These are phyloP conservation scores for Rhodotorula taiwanensis DNA, from an alignment of 768 basidiomycete species.

Conservation along the genomic window DNA sequence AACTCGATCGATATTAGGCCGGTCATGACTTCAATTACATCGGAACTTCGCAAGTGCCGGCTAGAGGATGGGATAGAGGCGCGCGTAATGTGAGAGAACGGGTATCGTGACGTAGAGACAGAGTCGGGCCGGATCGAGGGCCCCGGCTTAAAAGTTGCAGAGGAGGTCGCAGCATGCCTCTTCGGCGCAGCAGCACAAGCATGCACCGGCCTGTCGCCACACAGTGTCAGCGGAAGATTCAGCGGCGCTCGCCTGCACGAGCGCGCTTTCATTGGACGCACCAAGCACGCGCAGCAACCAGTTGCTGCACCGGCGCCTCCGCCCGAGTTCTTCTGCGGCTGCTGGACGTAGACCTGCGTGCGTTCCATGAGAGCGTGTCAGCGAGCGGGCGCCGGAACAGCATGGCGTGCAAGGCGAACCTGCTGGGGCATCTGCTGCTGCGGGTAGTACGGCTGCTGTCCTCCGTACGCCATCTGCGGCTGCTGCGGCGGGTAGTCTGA, in stretches of 20 bases:
- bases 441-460: slow-evolving; percentile 11
- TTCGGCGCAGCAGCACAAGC: slow-evolving; percentile 28
- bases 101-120: too few relatives aligned
- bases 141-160: slow-evolving; percentile 5
- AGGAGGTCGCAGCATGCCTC: slow-evolving; percentile 25
- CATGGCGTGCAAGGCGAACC: not conserved
- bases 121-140: too few relatives aligned
- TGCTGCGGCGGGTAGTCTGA: slow-evolving; percentile 8
- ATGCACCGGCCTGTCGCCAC: slow-evolving; percentile 7
- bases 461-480: slow-evolving; percentile 19
- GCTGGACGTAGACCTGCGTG: slow-evolving; percentile 31
- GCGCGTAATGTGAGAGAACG: too few relatives aligned
- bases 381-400: not conserved
- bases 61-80: too few relatives aligned
- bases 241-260: too few relatives aligned
- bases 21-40: too few relatives aligned
- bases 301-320: slow-evolving; percentile 19
- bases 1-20: too few relatives aligned
- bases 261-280: not conserved
- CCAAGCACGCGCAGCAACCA: slow-evolving; percentile 28
- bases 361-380: not conserved
- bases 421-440: slow-evolving; percentile 12
- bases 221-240: not conserved
- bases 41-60: too few relatives aligned
- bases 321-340: slow-evolving; percentile 13